Base-by-base conservation (phyloP, 2,329 filamentous ascomycete genomes). In the Colletotrichum tamarilloi region DNA sequence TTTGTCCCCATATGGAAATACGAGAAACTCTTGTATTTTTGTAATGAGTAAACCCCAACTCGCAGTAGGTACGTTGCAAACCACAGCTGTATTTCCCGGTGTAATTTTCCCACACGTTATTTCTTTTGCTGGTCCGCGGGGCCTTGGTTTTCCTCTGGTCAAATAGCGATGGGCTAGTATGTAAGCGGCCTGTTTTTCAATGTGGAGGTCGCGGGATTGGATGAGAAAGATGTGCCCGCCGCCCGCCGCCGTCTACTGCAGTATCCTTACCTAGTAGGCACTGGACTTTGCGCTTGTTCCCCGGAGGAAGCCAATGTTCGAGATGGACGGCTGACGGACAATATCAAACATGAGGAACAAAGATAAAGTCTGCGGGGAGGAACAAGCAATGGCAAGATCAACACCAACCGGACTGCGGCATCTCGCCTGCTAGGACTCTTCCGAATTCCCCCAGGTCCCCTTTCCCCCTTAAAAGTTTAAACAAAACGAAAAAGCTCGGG, bases 151-250 rank as follows among this genome's bases (percentile, higher is more conserved):
- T 32, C 64, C 53, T 19, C 24, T 46, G 46, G 26, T n/a, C 53
- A 38, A 59, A 63, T 70, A 66, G 67, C 22, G 38, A 26, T 38
- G 19, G 53, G 35, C 67, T 38, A 59, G 38, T 67, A 53, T 67
- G 38, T 55, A 67, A 65, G 67, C 53, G 24, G 42, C 46, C 38
- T 42, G 6, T 8, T 11, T 19, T 19, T 16, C n/a, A 22, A 46
- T 7, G 35, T 24, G 56, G 30, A 49, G 42, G 42, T 49, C 19
- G 42, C 19, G 7, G 42, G 42, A 22, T 49, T 49, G 7, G 42
- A 49, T 49, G 12, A 7, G 42, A 22, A 19, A n/a, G 42, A 35
- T 30, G 26, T 30, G 55, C 56, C 30, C 26, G 12, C 57, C 16
- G 30, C 28, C 19, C 16, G 42, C 19, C 42, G 57, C 8, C 16